Percentiles rank a stretch among this genome's conserved stretches.
These are phyloP conservation scores for Trichoderma breve DNA, from an alignment of 2,329 filamentous ascomycete species.

Conservation along the genomic window DNA sequence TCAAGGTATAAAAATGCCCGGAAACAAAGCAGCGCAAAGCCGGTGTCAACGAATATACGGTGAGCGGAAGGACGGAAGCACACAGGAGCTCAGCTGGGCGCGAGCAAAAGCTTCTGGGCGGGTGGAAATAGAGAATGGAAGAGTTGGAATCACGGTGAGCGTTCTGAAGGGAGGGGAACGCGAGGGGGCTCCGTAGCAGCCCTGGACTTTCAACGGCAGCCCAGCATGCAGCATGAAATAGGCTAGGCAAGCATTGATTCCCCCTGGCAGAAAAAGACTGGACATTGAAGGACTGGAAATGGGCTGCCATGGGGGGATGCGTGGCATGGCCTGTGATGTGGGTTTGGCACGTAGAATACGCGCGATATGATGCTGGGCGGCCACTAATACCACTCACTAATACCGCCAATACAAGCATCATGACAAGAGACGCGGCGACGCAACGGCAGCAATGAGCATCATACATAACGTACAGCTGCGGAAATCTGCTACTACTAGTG, in stretches of 20 bases:
- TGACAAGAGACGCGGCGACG: not conserved
- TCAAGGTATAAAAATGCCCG: not conserved
- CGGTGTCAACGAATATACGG: not conserved
- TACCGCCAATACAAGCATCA: not conserved
- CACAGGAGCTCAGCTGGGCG: not conserved
- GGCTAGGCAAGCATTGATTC: conserved; percentile 17
- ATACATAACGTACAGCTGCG: not conserved
- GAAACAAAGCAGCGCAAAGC: not conserved
- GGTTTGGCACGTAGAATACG: not conserved
- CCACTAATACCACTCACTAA: not conserved
- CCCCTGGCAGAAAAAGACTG: conserved; percentile 7
- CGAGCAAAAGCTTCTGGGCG: not conserved
- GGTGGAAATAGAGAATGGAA: not conserved
- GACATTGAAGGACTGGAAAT: conserved; percentile 17
- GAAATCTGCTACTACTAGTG: not conserved
- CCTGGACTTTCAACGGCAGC: conserved; percentile 8
- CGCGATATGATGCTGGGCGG: not conserved
- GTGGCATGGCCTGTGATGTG: conserved; percentile 7
- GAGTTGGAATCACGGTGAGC: conserved; percentile 18
- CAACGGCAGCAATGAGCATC: not conserved
- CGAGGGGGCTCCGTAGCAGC: conserved; percentile 12
- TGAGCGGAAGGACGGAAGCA: not conserved
- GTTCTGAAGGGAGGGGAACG: conserved; percentile 14
- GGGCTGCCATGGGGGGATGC: conserved; percentile 7
- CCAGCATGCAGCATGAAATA: conserved; percentile 16